Evolutionary conservation across 202 grass and related monocot genomes (phyloP).

Genomic region (Panicum virgatum): DNA sequence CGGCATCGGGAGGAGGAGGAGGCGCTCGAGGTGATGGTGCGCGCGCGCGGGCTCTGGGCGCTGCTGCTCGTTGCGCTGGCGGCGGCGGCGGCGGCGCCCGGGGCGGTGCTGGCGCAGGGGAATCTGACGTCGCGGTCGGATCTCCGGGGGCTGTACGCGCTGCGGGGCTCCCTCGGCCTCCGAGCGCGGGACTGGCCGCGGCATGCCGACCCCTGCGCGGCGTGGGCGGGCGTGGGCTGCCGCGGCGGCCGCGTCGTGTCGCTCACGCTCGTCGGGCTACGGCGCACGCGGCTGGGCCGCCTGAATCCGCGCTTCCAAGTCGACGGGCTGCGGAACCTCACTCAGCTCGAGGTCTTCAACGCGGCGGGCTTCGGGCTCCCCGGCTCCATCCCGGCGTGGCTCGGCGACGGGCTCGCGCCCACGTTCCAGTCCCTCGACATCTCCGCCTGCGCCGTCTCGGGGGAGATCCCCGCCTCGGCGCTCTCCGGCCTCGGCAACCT

Average conservation of each 20-base stretch:
- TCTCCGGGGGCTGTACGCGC: constrained; percentile 72
- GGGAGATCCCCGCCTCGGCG: constrained; percentile 58
- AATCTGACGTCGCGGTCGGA: constrained; percentile 64
- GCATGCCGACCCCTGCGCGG: constrained; percentile 61
- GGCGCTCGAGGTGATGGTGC: constrained; percentile 26
- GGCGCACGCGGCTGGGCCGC: constrained; percentile 63
- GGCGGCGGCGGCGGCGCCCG: constrained; percentile 34
- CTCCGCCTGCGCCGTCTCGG: constrained; percentile 54
- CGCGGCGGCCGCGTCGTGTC: constrained; percentile 62
- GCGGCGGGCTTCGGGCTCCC: constrained; percentile 71
- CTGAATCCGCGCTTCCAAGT: constrained; percentile 62
- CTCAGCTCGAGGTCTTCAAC: constrained; percentile 62
- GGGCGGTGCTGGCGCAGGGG: constrained; percentile 31
- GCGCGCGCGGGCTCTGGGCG: constrained; percentile 40
- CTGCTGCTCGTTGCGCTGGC: constrained; percentile 32
- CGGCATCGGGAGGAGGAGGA: background rate
- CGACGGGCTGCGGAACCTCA: constrained; percentile 76
- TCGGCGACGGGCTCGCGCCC: constrained; percentile 56
- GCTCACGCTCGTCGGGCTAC: constrained; percentile 52
- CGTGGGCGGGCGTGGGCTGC: constrained; percentile 78
- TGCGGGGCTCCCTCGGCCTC: constrained; percentile 80
- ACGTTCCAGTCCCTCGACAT: constrained; percentile 68
- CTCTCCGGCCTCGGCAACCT: constrained; percentile 53
- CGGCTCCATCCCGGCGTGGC: constrained; percentile 76
- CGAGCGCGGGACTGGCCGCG: constrained; percentile 94